Percentiles rank a stretch among this genome's conserved stretches.
Evolutionary conservation across 2,329 filamentous ascomycete species (phyloP).

Genomic region (Aspergillus latus): DNA sequence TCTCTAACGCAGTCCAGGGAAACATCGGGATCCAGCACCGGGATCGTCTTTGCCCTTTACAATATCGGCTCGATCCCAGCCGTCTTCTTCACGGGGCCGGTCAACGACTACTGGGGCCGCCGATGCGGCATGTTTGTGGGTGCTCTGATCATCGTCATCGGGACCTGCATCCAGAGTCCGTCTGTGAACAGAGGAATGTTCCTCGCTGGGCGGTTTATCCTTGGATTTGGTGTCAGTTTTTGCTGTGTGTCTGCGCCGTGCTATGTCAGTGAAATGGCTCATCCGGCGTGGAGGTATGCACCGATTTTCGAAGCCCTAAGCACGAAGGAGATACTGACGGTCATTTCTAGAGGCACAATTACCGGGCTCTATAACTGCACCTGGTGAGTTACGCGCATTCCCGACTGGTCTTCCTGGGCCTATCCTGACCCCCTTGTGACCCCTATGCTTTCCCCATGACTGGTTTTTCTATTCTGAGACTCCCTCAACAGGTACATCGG

Average conservation of each 20-base stretch:
- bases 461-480: too few species aligned
- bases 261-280: constrained; percentile 63
- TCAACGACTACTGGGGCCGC: constrained; percentile 51
- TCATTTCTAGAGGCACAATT: constrained; percentile 50
- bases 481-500: constrained; percentile 29
- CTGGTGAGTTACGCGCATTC: constrained; percentile 27
- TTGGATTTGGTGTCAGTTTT: constrained; percentile 60
- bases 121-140: constrained; percentile 58
- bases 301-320: neutral
- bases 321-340: neutral
- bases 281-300: constrained; percentile 52
- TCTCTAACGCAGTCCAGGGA: neutral
- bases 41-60: constrained; percentile 56
- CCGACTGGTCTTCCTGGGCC: too few species aligned
- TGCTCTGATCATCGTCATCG: constrained; percentile 54
- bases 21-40: constrained; percentile 40
- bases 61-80: constrained; percentile 49
- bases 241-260: constrained; percentile 60
- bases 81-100: constrained; percentile 53
- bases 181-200: constrained; percentile 50
- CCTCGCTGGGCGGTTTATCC: constrained; percentile 55
- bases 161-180: constrained; percentile 52
- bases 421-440: too few species aligned
- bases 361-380: constrained; percentile 58
- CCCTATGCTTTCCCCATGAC: too few species aligned